Evolutionary conservation across 2,329 filamentous ascomycete species (phyloP).

Genomic region (Epichloe aotearoae): DNA sequence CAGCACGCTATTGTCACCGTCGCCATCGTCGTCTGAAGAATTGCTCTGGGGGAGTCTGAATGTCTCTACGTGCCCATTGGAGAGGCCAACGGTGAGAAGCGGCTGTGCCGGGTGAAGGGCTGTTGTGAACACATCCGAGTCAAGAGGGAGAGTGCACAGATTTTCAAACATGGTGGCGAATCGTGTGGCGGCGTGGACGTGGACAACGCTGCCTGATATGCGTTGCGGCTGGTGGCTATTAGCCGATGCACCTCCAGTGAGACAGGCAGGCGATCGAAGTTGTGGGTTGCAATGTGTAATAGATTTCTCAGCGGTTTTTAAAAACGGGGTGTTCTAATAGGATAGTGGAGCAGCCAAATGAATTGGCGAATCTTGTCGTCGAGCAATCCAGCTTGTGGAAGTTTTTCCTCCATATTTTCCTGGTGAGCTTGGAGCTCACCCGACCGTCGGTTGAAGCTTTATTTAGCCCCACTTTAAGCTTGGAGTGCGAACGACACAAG

Average conservation of each 20-base stretch:
- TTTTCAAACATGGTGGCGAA: slow-evolving; percentile 64
- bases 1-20: slow-evolving; percentile 34
- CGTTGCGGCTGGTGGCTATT: background rate
- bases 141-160: slow-evolving; percentile 76
- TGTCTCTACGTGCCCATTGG: slow-evolving; percentile 73
- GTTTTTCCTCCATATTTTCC: no score
- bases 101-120: slow-evolving; percentile 75
- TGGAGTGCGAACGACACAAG: no score
- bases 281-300: no score
- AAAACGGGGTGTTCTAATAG: background rate
- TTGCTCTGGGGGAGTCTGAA: slow-evolving; percentile 57
- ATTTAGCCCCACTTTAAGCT: no score
- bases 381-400: no score
- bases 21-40: slow-evolving; percentile 36
- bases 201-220: background rate
- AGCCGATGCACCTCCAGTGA: background rate
- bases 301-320: no score
- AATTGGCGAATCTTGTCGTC: background rate
- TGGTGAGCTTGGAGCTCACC: no score
- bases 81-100: slow-evolving; percentile 73
- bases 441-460: no score
- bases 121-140: slow-evolving; percentile 77
- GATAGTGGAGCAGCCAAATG: background rate
- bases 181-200: background rate
- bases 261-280: background rate